Conservation (phyloP, 2,329 filamentous ascomycete species). For the Lasiodiplodia sp. region DNA sequence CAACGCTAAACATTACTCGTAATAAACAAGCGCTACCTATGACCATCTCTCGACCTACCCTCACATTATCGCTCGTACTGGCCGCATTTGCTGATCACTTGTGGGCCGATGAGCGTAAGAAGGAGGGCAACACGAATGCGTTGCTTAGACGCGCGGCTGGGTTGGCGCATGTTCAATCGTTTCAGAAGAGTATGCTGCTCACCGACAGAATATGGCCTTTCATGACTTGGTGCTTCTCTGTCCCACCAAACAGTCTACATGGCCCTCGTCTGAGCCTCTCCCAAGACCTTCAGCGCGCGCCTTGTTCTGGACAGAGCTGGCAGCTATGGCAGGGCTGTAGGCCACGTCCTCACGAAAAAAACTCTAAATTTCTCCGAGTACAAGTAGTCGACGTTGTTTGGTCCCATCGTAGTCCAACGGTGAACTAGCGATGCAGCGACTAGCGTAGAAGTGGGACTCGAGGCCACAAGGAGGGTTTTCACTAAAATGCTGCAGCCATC, state of each 20-base stretch:
- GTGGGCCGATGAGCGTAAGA: conserved; percentile 10
- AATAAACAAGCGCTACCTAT: conserved; percentile 1
- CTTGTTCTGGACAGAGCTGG: neutral
- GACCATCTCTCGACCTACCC: neutral
- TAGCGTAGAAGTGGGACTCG: neutral
- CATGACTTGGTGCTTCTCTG: neutral
- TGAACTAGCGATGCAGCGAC: neutral
- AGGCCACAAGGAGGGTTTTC: neutral
- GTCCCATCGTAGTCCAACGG: neutral
- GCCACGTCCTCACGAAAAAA: conserved; percentile 4
- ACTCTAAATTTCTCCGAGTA: conserved; percentile 9
- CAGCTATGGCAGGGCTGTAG: neutral
- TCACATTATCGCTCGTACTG: neutral
- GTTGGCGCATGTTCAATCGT: conserved; percentile 16
- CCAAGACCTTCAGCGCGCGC: neutral
- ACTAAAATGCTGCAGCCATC: conserved; percentile 5
- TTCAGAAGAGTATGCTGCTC: conserved; percentile 13
- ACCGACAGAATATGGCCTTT: conserved; percentile 3
- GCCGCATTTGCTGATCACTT: neutral
- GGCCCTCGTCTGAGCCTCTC: conserved; percentile 1
- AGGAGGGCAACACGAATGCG: conserved; percentile 1
- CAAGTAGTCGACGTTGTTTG: neutral
- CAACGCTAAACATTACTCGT: conserved; percentile 10
- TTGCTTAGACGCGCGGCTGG: conserved; percentile 22
- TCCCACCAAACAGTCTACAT: neutral